phyloP scores from a whole-genome alignment of 2,329 filamentous ascomycete species.

The Coleophoma eucalyptorum region DNA sequence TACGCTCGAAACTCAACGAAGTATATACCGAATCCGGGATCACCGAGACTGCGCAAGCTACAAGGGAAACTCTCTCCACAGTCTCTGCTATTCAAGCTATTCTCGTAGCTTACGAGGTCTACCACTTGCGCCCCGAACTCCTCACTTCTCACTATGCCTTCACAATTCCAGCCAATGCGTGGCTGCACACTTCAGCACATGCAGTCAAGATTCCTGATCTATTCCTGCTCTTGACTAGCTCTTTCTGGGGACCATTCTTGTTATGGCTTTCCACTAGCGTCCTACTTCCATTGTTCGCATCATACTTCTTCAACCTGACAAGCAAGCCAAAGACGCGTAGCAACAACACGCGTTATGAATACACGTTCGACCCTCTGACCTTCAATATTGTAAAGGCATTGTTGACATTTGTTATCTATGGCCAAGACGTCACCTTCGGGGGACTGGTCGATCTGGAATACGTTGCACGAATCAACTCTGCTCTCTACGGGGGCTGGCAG shows the following conservation, averaged over 20 bases:
- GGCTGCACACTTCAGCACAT: constrained; percentile 52
- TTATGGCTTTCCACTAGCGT: constrained; percentile 74
- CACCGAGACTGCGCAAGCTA: constrained; percentile 57
- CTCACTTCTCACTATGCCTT: constrained; percentile 70
- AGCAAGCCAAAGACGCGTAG: constrained; percentile 36
- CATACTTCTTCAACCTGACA: constrained; percentile 90
- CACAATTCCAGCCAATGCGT: constrained; percentile 60
- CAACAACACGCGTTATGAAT: constrained; percentile 42
- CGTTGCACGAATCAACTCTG: constrained; percentile 59
- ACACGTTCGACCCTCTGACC: constrained; percentile 76
- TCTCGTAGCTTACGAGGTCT: constrained; percentile 66
- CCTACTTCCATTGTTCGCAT: constrained; percentile 64
- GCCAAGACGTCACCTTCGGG: constrained; percentile 57
- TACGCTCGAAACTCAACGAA: constrained; percentile 62
- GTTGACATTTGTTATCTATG: constrained; percentile 76
- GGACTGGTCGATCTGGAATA: constrained; percentile 57
- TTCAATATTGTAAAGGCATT: constrained; percentile 90
- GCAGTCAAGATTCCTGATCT: constrained; percentile 74
- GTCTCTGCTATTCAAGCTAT: constrained; percentile 68
- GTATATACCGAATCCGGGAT: constrained; percentile 65
- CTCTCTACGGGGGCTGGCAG: constrained; percentile 68
- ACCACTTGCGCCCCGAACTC: constrained; percentile 64
- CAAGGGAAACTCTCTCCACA: constrained; percentile 69
- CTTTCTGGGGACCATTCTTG: constrained; percentile 80
- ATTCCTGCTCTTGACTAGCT: constrained; percentile 69